Base-by-base conservation (phyloP, 2,329 filamentous ascomycete species). In the Malbranchea zuffiana region DNA sequence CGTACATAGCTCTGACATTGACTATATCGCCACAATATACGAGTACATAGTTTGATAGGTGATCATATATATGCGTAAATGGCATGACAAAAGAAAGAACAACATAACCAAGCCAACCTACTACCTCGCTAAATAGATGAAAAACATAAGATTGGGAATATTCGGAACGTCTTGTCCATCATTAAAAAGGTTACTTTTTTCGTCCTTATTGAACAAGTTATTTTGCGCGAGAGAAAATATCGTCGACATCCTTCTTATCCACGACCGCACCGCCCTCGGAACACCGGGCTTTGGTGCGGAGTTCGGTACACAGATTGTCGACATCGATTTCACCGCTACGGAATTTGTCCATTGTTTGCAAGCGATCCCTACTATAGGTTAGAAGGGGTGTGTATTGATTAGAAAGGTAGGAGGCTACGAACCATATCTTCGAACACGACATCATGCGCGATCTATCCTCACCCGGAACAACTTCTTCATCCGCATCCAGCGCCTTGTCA, bases 241-340 rank as follows among this genome's bases (percentile, higher is more conserved):
- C 74, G 54, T 94, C 82, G 50, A 96, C 93, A 51, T 96, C 87
- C 37, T 76, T 75, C 62, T 93, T 79, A 44, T 86, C 80, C 16
- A 98, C 82, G 12, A 94, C 84, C 8, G 92, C 84, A 11, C 90
- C 88, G 12, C 72, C 80, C 48, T 93, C 65, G 0, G 86, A 93
- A 60, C 90, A 98, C 55, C 88, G 90, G 40, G 90, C 90, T 66
- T 98, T 98, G 57, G 87, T 83, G 46, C 88, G 83, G 10, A 98
- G 74, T 56, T 98, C 87, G 3, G 81, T 82, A 64, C 90, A 98
- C 16, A 98, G 72, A 21, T 80, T 78, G 54, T 98, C 90, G 32
- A 98, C 80, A 48, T 98, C 90, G 47, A 96, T 85, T 49, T 92
- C 87, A 49, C 87, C 87, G 40, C 75, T 82, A 54, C 87, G 82